Conservation (phyloP, 2,329 filamentous ascomycete genomes). For the Drechslera avenae region DNA sequence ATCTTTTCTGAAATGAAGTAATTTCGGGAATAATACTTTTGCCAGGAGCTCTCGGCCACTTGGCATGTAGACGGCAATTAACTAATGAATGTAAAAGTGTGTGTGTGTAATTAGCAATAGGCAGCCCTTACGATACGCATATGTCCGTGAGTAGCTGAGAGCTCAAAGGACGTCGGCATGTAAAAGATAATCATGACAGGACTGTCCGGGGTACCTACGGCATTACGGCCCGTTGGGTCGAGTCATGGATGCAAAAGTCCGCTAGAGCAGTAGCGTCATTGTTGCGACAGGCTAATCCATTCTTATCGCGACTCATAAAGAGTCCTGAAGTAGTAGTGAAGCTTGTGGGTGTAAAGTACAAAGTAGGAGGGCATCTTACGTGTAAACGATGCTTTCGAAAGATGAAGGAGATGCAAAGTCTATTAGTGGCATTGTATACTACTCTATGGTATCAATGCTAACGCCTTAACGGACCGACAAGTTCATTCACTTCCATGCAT, state of each 20-base stretch:
- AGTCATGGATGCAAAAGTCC: neutral
- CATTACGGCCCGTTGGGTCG: neutral
- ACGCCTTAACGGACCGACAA: too few species aligned
- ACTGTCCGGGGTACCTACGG: neutral
- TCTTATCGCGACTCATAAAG: too few species aligned
- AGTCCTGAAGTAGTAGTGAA: too few species aligned
- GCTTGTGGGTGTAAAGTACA: too few species aligned
- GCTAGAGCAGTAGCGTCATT: conserved; percentile 6
- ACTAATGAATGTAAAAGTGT: neutral
- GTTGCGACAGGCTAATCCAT: neutral
- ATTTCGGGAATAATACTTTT: neutral
- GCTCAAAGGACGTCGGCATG: neutral
- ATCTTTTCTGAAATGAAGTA: neutral
- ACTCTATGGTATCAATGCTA: neutral
- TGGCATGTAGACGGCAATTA: too few species aligned
- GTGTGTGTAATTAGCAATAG: too few species aligned
- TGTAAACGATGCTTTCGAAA: too few species aligned
- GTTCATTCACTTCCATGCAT: too few species aligned
- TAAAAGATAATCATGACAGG: neutral
- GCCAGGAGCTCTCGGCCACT: neutral
- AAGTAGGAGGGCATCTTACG: too few species aligned
- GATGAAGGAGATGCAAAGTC: too few species aligned
- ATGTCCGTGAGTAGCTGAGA: neutral
- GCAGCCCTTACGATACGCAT: too few species aligned
- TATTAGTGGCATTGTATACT: neutral